Evolutionary conservation across 768 basidiomycete genomes (phyloP).

Genomic region (Naganishia kalamii): DNA sequence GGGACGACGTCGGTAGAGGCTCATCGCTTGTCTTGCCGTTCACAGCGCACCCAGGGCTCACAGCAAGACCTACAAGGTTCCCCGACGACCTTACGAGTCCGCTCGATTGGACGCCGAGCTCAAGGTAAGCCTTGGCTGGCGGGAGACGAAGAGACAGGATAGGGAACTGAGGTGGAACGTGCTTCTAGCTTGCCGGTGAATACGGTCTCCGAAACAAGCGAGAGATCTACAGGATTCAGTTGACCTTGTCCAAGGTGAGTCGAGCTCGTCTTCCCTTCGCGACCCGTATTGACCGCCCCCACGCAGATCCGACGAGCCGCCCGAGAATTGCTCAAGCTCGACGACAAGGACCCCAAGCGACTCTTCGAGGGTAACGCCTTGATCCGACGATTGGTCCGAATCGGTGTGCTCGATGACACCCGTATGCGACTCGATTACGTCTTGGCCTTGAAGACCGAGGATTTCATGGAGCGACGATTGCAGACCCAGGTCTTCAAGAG

Average conservation of each 20-base stretch:
- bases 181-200: conserved; percentile 86
- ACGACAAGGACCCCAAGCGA: conserved; percentile 98
- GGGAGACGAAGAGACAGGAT: not conserved
- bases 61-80: conserved; percentile 78
- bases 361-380: conserved; percentile 78
- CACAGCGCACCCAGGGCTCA: conserved; percentile 45
- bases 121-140: conserved; percentile 59
- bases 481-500: conserved; percentile 99
- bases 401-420: conserved; percentile 97
- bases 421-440: conserved; percentile 99
- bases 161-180: conserved; percentile 1
- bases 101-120: conserved; percentile 99
- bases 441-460: conserved; percentile 96
- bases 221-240: conserved; percentile 99
- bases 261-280: too few species aligned
- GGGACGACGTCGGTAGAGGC: not conserved
- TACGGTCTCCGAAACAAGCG: conserved; percentile 99
- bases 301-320: conserved; percentile 91
- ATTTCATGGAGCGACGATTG: conserved; percentile 98
- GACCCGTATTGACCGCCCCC: too few species aligned
- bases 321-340: conserved; percentile 99
- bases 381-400: conserved; percentile 74
- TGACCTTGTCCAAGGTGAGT: conserved; percentile 77
- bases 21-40: conserved; percentile 2
- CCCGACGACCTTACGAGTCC: conserved; percentile 90